These are phyloP conservation scores for Cucumis cinereus DNA, from an alignment of 306 rosid species.

Conservation along the genomic window DNA sequence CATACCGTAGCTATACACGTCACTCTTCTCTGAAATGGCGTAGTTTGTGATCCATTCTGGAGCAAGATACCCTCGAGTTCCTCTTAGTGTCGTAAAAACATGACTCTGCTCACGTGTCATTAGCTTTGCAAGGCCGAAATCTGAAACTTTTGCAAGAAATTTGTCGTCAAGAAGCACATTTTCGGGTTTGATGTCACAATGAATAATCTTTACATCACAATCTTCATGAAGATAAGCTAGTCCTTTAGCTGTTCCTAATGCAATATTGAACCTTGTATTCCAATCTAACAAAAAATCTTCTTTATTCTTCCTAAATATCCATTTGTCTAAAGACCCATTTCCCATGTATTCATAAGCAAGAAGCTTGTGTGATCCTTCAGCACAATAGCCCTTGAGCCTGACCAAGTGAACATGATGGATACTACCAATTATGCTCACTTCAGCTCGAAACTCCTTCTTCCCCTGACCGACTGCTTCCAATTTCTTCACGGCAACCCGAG, in stretches of 20 bases:
- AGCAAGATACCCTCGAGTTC: conserved; percentile 83
- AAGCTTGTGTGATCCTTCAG: conserved; percentile 70
- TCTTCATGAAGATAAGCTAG: conserved; percentile 84
- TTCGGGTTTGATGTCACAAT: conserved; percentile 91
- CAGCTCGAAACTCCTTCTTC: conserved; percentile 88
- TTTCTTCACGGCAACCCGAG: conserved; percentile 76
- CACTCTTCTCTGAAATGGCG: conserved; percentile 91
- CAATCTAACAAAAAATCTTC: conserved; percentile 51
- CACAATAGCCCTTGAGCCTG: conserved; percentile 69
- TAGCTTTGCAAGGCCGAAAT: conserved; percentile 81
- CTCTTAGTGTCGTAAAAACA: conserved; percentile 79
- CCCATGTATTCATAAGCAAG: conserved; percentile 80
- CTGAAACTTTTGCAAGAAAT: conserved; percentile 72
- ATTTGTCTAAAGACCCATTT: conserved; percentile 73
- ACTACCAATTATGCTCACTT: conserved; percentile 91
- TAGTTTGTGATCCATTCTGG: conserved; percentile 96
- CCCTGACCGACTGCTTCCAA: conserved; percentile 87
- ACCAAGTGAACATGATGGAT: conserved; percentile 88
- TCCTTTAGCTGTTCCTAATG: conserved; percentile 86
- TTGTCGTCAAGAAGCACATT: conserved; percentile 76
- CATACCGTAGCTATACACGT: conserved; percentile 87
- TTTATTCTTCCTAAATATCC: conserved; percentile 58
- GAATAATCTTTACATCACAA: conserved; percentile 78
- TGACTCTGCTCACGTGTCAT: conserved; percentile 84
- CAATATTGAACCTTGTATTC: conserved; percentile 68